These are phyloP conservation scores for Claviceps pazoutovae DNA, from an alignment of 2,329 filamentous ascomycete genomes.

Conservation along the genomic window DNA sequence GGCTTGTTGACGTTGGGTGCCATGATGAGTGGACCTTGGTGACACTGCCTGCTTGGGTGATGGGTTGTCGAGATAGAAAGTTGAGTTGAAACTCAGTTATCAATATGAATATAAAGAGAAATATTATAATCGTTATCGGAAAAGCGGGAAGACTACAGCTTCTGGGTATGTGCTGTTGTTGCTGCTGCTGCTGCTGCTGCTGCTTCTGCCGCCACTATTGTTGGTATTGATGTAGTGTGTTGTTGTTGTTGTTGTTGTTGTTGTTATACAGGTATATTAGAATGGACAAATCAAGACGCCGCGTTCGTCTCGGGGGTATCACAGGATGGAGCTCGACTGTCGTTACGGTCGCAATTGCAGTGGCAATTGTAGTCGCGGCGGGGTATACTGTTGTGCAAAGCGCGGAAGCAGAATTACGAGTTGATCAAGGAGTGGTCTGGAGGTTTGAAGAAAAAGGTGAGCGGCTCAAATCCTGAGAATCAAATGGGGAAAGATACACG, in stretches of 20 bases:
- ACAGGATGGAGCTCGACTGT: slow-evolving; percentile 10
- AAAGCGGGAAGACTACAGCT: not conserved
- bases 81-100: not conserved
- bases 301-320: slow-evolving; percentile 14
- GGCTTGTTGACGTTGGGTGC: slow-evolving; percentile 53
- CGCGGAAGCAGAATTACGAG: slow-evolving; percentile 4
- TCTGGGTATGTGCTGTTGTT: too few relatives aligned
- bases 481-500: slow-evolving; percentile 3
- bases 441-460: too few relatives aligned
- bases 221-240: not conserved
- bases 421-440: too few relatives aligned
- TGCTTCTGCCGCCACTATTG: not conserved
- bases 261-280: not conserved
- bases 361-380: slow-evolving; percentile 9
- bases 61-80: not conserved
- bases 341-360: too few relatives aligned
- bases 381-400: slow-evolving; percentile 6
- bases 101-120: not conserved
- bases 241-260: not conserved
- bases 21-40: slow-evolving; percentile 15
- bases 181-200: not conserved
- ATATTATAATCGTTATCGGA: not conserved
- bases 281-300: not conserved
- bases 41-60: not conserved
- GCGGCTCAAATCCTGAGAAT: not conserved